Evolutionary conservation across 257 asterid species (phyloP).

Genomic region (Marsdenia floribunda): DNA sequence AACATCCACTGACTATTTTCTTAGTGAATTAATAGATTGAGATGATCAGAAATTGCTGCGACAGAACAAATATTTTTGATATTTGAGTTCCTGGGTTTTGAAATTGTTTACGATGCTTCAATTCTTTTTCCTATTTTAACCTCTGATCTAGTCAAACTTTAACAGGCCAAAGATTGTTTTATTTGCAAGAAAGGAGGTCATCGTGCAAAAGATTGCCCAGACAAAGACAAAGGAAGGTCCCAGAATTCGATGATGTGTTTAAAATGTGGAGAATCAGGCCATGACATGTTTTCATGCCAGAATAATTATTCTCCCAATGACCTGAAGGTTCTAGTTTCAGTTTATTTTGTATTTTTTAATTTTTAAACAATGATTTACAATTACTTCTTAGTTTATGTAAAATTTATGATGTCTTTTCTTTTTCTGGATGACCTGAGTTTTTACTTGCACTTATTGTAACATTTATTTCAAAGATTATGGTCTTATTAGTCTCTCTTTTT

Average conservation of each 20-base stretch:
- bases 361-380: not conserved
- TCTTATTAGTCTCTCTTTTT: not conserved
- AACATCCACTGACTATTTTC: not conserved
- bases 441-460: not conserved
- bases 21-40: not conserved
- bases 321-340: conserved; percentile 47
- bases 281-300: conserved; percentile 76
- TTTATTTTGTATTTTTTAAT: not conserved
- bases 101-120: not conserved
- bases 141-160: not conserved
- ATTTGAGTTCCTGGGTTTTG: not conserved
- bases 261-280: conserved; percentile 84
- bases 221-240: conserved; percentile 29
- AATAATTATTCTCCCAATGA: conserved; percentile 63
- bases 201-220: conserved; percentile 91
- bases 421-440: not conserved
- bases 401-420: not conserved
- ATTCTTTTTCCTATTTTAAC: not conserved
- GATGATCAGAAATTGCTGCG: not conserved
- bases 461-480: not conserved
- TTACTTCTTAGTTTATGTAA: not conserved
- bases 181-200: conserved; percentile 83
- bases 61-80: not conserved
- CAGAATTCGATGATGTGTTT: conserved; percentile 55
- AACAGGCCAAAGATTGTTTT: conserved; percentile 79